Base-by-base conservation (phyloP, 371 early-diverging fungal genomes). In the Syncephalastrum sp. region DNA sequence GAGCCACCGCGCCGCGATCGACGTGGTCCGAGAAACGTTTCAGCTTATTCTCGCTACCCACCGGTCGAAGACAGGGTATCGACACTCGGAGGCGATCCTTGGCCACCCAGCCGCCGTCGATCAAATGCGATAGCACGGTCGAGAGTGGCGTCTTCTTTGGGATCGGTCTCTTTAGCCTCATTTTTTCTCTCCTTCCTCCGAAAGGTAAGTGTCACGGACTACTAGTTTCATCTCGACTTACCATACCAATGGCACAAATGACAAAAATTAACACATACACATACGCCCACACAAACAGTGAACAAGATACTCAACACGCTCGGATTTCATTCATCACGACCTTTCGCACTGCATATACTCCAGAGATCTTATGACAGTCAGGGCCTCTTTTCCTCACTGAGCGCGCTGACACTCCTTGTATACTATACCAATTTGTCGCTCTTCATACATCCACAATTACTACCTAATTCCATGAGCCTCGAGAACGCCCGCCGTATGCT, bases 61-160 rank as follows among this genome's bases (percentile, higher is more conserved):
- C 60, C 15, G 42, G 38, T 47, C 62, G 62, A n/a, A 66, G 47
- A 57, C 47, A 61, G 41, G 60, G 65, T 43, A 44, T 60, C 15
- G 61, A 60, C 27, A 42, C 44, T 16, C 47, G 44, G 13, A 38
- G 41, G 15, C 24, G 51, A 38, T 47, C 57, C 0, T 52, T 43
- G 8, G 23, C 29, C 17, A 29, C 14, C 8, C 15, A 29, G 19
- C 57, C 17, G 19, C 14, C 48, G 10, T 15, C 16, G 21, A 38
- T 15, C 14, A 23, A 45, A 6, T 38, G 41, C 17, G 53, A 70
- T 13, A 65, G 56, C 44, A 59, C 67, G 4, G 59, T 74, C 27
- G 68, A 79, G 58, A 71, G 75, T 52, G 79, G 79, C 1, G 61
- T 79, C 5, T 71, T 70, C 42, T 79, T 79, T 60, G 79, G 75